phyloP scores from a whole-genome alignment of 345 rosid genomes.

The Mangifera indica region DNA sequence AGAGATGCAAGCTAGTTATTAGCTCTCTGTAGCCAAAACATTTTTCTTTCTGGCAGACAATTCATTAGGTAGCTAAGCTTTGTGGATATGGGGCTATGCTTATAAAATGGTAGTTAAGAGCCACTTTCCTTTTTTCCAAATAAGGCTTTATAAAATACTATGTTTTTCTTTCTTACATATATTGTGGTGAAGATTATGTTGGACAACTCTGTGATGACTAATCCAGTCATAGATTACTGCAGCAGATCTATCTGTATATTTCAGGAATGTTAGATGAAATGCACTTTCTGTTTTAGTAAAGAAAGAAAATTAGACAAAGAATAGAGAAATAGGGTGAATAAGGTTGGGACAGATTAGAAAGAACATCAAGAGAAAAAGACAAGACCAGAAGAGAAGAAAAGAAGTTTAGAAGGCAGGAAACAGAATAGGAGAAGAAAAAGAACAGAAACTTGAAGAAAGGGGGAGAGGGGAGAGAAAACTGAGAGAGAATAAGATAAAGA shows the following conservation, averaged over 20 bases:
- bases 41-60: not conserved
- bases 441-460: too few relatives aligned
- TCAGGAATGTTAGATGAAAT: constrained; percentile 2
- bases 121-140: not conserved
- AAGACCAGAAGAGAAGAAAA: too few relatives aligned
- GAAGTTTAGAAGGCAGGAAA: too few relatives aligned
- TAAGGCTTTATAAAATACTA: too few relatives aligned
- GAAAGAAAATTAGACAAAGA: too few relatives aligned
- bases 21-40: not conserved
- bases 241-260: not conserved
- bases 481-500: too few relatives aligned
- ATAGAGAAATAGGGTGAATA: too few relatives aligned
- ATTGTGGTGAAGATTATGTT: not conserved
- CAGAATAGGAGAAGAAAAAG: too few relatives aligned
- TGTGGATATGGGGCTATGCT: not conserved
- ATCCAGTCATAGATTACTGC: not conserved
- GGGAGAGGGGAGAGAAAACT: too few relatives aligned
- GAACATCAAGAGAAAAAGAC: too few relatives aligned
- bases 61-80: not conserved
- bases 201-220: not conserved
- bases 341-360: too few relatives aligned
- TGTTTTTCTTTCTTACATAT: too few relatives aligned
- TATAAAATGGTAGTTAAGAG: not conserved
- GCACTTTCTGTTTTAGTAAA: not conserved
- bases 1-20: not conserved